Conservation (phyloP, 139 green algal species). For the Closterium sp. region DNA sequence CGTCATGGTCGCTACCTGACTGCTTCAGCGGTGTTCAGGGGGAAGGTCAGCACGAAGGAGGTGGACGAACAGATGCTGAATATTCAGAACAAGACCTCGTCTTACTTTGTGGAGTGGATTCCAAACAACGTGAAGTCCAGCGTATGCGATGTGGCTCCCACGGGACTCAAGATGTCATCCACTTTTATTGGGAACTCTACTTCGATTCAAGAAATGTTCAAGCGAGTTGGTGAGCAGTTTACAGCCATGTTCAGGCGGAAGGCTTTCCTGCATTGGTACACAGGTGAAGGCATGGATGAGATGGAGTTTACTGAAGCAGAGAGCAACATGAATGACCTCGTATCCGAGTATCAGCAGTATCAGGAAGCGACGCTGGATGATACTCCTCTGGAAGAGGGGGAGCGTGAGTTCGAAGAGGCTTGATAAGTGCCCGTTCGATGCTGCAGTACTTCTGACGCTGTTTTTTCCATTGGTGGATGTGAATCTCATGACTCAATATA, state of each 20-base stretch:
- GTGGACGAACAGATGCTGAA: constrained; percentile 99
- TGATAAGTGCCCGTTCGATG: not conserved
- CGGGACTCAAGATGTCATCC: constrained; percentile 96
- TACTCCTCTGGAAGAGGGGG: not conserved
- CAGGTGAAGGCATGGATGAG: constrained; percentile 99
- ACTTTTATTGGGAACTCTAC: constrained; percentile 97
- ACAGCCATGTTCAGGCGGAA: constrained; percentile 99
- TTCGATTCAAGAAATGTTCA: constrained; percentile 85
- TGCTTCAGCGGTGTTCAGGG: constrained; percentile 92
- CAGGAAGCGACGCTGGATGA: constrained; percentile 89
- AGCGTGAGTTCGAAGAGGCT: not conserved
- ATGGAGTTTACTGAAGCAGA: constrained; percentile 99
- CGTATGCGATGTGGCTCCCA: constrained; percentile 95
- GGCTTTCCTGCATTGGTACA: constrained; percentile 99
- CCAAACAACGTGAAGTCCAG: constrained; percentile 98
- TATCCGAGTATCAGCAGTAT: constrained; percentile 99
- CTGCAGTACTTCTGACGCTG: not conserved
- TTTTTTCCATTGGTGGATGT: not conserved
- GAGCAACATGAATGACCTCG: constrained; percentile 97
- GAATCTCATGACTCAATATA: not conserved
- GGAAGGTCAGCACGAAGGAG: constrained; percentile 96
- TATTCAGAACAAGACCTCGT: constrained; percentile 99
- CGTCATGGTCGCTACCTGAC: constrained; percentile 97
- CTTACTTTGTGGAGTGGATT: constrained; percentile 99
- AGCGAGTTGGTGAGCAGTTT: constrained; percentile 93